Evolutionary conservation across 2,329 filamentous ascomycete genomes (phyloP).

Genomic region (Purpureocillium lavendulum): DNA sequence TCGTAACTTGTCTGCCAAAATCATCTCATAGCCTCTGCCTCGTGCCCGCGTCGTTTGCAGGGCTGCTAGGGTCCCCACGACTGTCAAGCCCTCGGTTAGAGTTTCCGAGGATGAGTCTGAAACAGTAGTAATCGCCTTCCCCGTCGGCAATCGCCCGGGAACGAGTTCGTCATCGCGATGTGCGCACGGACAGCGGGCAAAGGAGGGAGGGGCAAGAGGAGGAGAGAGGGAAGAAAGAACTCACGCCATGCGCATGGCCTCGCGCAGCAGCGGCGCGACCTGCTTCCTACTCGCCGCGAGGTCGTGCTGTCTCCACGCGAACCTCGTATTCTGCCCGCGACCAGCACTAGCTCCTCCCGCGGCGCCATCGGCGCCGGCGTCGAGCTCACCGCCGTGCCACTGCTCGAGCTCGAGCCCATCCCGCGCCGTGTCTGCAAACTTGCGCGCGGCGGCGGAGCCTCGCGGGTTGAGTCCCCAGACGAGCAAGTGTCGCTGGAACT

Average conservation of each 20-base stretch:
- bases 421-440: slow-evolving; percentile 39
- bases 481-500: slow-evolving; percentile 59
- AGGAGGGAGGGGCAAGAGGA: too few species aligned
- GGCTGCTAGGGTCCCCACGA: too few species aligned
- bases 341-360: neutral
- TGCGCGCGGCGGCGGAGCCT: slow-evolving; percentile 40
- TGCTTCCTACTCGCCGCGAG: slow-evolving; percentile 58
- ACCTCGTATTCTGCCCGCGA: slow-evolving; percentile 32
- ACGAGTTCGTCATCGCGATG: too few species aligned
- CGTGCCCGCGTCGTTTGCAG: too few species aligned
- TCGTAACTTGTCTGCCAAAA: too few species aligned
- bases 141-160: too few species aligned
- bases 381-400: slow-evolving; percentile 42
- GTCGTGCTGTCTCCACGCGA: slow-evolving; percentile 59
- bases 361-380: slow-evolving; percentile 18
- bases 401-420: slow-evolving; percentile 46
- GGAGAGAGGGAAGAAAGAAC: slow-evolving; percentile 5
- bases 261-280: slow-evolving; percentile 57
- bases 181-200: too few species aligned
- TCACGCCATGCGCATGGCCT: slow-evolving; percentile 34
- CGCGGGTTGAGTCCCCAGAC: slow-evolving; percentile 51
- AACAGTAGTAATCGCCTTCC: too few species aligned
- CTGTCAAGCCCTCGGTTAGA: too few species aligned
- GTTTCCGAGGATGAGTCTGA: too few species aligned
- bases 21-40: too few species aligned